Evolutionary conservation across 805 yeast genomes (phyloP).

Genomic region (Saccharomycopsis lassenensis): DNA sequence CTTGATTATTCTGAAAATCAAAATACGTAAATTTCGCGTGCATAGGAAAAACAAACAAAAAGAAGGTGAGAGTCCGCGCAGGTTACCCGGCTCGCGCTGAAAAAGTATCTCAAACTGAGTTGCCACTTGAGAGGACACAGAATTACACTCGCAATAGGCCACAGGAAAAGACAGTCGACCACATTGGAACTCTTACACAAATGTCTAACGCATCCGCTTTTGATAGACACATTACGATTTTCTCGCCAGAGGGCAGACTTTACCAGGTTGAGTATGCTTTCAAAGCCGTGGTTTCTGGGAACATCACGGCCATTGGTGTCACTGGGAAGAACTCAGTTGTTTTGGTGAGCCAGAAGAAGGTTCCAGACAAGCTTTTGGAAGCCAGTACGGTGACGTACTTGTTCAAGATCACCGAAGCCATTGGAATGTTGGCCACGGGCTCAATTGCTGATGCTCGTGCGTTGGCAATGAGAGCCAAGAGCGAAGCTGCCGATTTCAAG

Average conservation of each 20-base stretch:
- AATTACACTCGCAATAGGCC: too few relatives aligned
- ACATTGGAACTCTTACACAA: too few relatives aligned
- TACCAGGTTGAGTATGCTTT: constrained; percentile 98
- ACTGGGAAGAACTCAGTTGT: constrained; percentile 83
- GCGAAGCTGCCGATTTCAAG: constrained; percentile 93
- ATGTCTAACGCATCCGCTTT: constrained; percentile 90
- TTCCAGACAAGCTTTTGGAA: constrained; percentile 89
- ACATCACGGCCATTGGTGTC: constrained; percentile 79
- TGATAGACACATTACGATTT: constrained; percentile 96
- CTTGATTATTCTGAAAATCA: too few relatives aligned
- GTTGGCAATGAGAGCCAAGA: constrained; percentile 78
- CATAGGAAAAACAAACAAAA: too few relatives aligned
- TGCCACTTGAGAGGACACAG: too few relatives aligned
- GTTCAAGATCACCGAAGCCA: constrained; percentile 66
- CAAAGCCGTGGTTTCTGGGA: constrained; percentile 90
- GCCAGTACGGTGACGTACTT: constrained; percentile 78
- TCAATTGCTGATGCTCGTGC: constrained; percentile 94
- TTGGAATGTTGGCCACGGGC: constrained; percentile 91
- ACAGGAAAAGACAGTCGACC: too few relatives aligned
- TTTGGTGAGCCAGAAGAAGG: constrained; percentile 87
- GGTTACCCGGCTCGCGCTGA: too few relatives aligned
- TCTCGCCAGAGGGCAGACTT: constrained; percentile 96
- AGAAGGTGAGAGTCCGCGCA: too few relatives aligned
- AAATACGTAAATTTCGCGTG: too few relatives aligned
- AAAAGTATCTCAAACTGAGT: too few relatives aligned